Evolutionary conservation across 345 rosid species (phyloP), one percentile per base, ranked within the genome.

Genomic region (Hibiscus syriacus): DNA sequence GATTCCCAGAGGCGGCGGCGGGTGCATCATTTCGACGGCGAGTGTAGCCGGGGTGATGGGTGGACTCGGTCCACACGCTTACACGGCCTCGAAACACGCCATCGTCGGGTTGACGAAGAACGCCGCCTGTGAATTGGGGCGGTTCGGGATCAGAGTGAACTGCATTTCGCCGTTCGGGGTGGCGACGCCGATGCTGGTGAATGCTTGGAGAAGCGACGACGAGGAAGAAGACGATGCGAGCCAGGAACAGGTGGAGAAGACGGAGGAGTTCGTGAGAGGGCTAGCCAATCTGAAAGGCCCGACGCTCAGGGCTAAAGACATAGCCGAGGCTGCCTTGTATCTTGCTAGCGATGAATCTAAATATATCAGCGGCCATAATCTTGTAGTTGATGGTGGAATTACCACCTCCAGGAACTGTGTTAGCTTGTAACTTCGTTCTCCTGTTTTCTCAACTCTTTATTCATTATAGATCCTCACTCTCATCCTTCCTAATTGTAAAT

Each of bases 81-180:
- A 76, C 25, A 7, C 56, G 2, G 49, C 68, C 2, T 66, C 75
- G 5, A 76, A 76, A 57, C 57, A 60, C 22, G 79, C 72, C 4
- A 41, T 67, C 23, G 65, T 68, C 7, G 76, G 75, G 34, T 17
- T 71, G 22, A 63, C 72, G 0, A 72, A 62, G 61, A 56, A 56
- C 50, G 5, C 66, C 16, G 79, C 57, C 45, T 60, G 34, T 39
- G 79, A 76, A 19, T 11, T 71, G 9, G 69, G 79, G 34, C 30
- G 39, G 7, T 54, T 60, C 10, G 79, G 67, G 14, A 67, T 76
- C 17, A 45, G 75, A 13, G 75, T 76, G 1, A 76, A 76, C 23
- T 67, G 70, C 56, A n/a, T n/a, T n/a, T n/a, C n/a, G n/a, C n/a
- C n/a, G n/a, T n/a, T n/a, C n/a, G n/a, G n/a, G n/a, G n/a, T 53